Evolutionary conservation across 441 rosid species (phyloP).

Genomic region (Mallotus japonicus): DNA sequence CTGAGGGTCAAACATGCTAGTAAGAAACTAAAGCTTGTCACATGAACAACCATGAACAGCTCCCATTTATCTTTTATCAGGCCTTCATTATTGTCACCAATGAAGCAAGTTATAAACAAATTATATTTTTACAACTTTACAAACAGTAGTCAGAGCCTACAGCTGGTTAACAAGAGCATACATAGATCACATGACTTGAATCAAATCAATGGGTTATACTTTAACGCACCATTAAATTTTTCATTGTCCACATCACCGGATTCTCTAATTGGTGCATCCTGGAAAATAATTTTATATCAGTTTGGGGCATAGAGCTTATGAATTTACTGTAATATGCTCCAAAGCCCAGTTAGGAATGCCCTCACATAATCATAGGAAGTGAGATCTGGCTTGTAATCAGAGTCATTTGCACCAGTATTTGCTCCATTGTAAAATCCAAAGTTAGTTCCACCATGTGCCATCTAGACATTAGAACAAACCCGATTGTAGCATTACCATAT

Average conservation of each 20-base stretch:
- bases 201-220: background rate
- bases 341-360: slow-evolving; percentile 5
- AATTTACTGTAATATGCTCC: slow-evolving; percentile 10
- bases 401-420: slow-evolving; percentile 61
- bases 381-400: slow-evolving; percentile 84
- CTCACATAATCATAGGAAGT: slow-evolving; percentile 96
- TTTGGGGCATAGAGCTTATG: slow-evolving; percentile 12
- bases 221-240: slow-evolving; percentile 62
- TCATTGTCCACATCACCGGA: slow-evolving; percentile 78
- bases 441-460: slow-evolving; percentile 99
- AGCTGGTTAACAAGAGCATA: background rate
- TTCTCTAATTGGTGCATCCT: slow-evolving; percentile 96
- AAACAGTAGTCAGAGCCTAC: background rate
- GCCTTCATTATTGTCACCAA: background rate
- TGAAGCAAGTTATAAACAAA: background rate
- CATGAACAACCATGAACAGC: background rate
- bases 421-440: slow-evolving; percentile 97
- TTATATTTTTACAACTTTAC: background rate
- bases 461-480: slow-evolving; percentile 41
- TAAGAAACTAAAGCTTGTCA: background rate
- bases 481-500: slow-evolving; percentile 16
- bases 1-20: background rate
- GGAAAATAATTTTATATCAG: slow-evolving; percentile 24
- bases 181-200: background rate
- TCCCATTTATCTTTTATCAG: background rate